A percentile compares a stretch with the other conserved stretches of the same genome.
Conservation (phyloP, 2,329 filamentous ascomycete genomes). For the Gnomoniopsis smithogilvyi region DNA sequence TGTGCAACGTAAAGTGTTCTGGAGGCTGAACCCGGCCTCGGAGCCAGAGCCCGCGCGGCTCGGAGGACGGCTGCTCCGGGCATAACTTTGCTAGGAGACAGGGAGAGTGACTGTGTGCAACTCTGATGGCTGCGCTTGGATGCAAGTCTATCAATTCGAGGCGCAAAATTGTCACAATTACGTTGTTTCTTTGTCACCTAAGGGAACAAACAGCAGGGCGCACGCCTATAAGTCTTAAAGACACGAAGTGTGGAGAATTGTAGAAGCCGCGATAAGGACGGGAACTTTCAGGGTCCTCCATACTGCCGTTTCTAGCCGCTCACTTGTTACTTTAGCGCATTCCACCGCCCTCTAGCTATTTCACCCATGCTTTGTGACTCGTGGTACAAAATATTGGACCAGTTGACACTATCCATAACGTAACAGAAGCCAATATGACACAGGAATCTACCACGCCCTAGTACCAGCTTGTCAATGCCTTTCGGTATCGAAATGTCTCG, state of each 20-base stretch:
- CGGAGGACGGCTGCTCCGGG: conserved; percentile 7
- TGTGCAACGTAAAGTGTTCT: background rate
- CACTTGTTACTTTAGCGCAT: background rate
- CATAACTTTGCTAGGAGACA: background rate
- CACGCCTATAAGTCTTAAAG: background rate
- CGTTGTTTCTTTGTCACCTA: background rate
- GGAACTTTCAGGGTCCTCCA: background rate
- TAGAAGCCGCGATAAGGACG: conserved; percentile 1
- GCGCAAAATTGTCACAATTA: background rate
- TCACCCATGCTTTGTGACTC: background rate
- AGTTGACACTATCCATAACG: conserved; percentile 7
- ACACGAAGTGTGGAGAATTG: too few relatives aligned
- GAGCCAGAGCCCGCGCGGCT: conserved; percentile 11
- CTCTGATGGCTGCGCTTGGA: too few relatives aligned
- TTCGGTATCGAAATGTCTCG: too few relatives aligned
- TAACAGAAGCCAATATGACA: conserved; percentile 10
- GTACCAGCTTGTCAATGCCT: background rate
- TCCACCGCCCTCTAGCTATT: background rate
- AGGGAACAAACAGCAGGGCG: background rate
- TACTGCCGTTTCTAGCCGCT: conserved; percentile 16
- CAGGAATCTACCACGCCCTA: background rate
- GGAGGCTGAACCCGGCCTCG: conserved; percentile 9
- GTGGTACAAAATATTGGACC: background rate
- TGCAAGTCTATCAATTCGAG: background rate
- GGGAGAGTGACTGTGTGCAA: background rate